phyloP scores from a whole-genome alignment of 2,329 filamentous ascomycete genomes.

The Aspergillus puulaauensis region DNA sequence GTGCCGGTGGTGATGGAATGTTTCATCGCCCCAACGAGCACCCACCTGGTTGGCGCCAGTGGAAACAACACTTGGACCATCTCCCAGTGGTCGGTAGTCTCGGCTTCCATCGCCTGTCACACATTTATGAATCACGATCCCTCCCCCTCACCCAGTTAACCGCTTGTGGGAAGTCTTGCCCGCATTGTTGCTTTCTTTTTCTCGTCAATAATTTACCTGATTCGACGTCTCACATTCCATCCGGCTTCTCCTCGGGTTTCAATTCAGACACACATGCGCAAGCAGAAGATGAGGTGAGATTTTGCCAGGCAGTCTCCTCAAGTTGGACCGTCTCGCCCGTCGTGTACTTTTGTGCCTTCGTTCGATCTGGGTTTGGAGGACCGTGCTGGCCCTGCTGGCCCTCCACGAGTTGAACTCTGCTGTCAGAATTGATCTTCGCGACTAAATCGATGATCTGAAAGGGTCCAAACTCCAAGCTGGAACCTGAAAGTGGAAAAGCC shows the following conservation, averaged over 20 bases:
- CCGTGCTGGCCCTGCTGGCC: neutral
- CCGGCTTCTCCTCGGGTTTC: constrained; percentile 5
- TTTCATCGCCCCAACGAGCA: neutral
- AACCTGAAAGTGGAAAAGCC: neutral
- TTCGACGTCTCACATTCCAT: constrained; percentile 16
- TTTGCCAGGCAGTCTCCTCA: neutral
- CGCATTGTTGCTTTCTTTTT: constrained; percentile 1
- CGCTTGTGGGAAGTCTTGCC: neutral
- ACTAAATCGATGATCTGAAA: constrained; percentile 3
- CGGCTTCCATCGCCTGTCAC: constrained; percentile 15
- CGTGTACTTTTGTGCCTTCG: neutral
- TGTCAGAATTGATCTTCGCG: neutral
- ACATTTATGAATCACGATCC: constrained; percentile 3
- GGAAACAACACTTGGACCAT: constrained; percentile 9
- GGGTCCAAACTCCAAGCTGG: neutral
- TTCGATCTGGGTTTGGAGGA: neutral
- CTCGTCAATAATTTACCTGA: constrained; percentile 8
- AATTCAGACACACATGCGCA: neutral
- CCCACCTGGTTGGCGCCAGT: constrained; percentile 13
- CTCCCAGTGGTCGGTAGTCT: constrained; percentile 10
- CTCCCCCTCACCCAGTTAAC: constrained; percentile 5
- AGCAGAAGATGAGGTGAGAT: constrained; percentile 3
- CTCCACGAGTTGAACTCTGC: neutral
- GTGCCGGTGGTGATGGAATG: neutral
- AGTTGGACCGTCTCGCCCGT: neutral